Conservation (phyloP, 108 stramenopile genomes). For the Cyclotella cryptica region DNA sequence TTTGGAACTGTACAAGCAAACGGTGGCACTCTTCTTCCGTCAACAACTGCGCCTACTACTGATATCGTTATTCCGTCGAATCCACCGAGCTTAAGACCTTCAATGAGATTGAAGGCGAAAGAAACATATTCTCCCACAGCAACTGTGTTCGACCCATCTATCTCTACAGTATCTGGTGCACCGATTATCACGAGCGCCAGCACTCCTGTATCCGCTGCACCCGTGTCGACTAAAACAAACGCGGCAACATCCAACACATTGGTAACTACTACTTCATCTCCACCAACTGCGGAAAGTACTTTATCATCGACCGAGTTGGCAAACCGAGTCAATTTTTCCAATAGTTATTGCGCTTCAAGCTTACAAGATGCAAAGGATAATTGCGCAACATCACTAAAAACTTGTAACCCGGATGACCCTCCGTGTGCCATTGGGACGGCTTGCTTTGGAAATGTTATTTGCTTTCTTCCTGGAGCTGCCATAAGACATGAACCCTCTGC, state of each 20-base stretch:
- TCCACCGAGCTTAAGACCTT: conserved; percentile 8
- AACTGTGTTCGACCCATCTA: background rate
- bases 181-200: background rate
- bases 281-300: conserved; percentile 7
- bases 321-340: conserved; percentile 30
- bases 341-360: conserved; percentile 47
- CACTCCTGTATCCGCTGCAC: background rate
- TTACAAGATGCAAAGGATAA: conserved; percentile 28
- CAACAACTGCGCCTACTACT: conserved; percentile 1
- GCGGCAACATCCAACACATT: background rate
- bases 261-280: conserved; percentile 6
- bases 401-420: conserved; percentile 44
- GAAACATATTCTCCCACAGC: background rate
- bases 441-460: conserved; percentile 45
- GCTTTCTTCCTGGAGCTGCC: conserved; percentile 10
- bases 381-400: conserved; percentile 33
- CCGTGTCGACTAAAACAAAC: background rate
- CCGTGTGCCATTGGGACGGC: conserved; percentile 35
- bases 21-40: background rate
- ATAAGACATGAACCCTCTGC: background rate
- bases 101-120: background rate
- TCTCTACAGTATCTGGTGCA: background rate
- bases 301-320: conserved; percentile 32
- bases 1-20: conserved; percentile 38
- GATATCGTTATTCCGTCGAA: background rate